Percentiles rank a stretch among this genome's conserved stretches.
Evolutionary conservation across 257 asterid species (phyloP).

Genomic region (Avicennia marina): DNA sequence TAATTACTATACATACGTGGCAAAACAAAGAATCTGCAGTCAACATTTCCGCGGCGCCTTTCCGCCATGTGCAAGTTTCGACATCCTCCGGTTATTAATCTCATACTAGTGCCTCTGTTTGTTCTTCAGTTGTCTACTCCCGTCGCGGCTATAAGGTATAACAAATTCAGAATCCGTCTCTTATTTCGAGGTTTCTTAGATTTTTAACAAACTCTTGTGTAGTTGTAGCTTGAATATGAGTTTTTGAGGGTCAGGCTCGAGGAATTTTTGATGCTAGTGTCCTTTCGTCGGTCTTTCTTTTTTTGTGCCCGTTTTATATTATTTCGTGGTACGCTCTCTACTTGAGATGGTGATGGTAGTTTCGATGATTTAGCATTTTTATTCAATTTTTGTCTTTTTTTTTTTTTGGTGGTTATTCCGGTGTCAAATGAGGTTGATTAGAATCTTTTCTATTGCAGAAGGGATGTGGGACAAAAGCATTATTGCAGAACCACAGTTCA

Average conservation of each 20-base stretch:
- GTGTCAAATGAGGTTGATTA: constrained; percentile 13
- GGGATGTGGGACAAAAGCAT: constrained; percentile 47
- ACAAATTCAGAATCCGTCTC: background rate
- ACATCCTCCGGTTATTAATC: background rate
- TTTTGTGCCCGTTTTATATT: background rate
- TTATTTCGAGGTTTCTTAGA: background rate
- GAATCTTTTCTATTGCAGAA: constrained; percentile 36
- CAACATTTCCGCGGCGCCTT: no score
- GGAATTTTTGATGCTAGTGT: background rate
- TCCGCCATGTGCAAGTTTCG: background rate
- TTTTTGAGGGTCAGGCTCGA: no score
- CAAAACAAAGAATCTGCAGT: no score
- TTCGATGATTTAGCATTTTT: background rate
- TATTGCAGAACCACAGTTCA: constrained; percentile 78
- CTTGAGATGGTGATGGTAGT: background rate
- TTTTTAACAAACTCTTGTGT: no score
- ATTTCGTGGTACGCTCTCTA: background rate
- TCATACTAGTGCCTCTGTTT: background rate
- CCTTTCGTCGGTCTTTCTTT: background rate
- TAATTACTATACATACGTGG: no score
- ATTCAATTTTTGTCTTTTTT: background rate
- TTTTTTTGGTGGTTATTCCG: background rate
- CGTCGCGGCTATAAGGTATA: background rate
- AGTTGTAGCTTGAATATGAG: background rate
- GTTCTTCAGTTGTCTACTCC: background rate